Evolutionary conservation across 139 green algal species (phyloP), one percentile per base, ranked within the genome.

Genomic region (Zygnema circumcarinatum): DNA sequence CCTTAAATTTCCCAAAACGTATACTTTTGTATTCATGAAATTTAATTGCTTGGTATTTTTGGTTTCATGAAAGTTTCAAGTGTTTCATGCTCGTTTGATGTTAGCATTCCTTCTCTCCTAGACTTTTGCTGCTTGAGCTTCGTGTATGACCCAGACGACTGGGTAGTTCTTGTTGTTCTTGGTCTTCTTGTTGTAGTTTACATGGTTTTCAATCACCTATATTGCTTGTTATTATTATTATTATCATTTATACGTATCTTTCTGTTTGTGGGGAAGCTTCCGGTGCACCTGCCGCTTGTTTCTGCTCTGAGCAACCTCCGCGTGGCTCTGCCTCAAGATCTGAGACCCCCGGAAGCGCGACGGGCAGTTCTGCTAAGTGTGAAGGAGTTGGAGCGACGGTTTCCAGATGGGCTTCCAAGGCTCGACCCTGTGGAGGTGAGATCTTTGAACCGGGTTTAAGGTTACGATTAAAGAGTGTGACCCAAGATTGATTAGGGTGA

Each of bases 311-410:
- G 90, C 69, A 90, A 89, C 1, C 90, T 98, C 67, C 89, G 95
- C 47, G 90, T 99, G 33, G 76, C 31, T n/a, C 84, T 99, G 33
- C 96, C 96, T 1, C 42, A 76, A 2, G 95, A 99, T 83, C 90
- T 99, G 79, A 79, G 93, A 25, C 80, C 93, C 0, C 25, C 86
- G 7, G 93, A 88, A 29, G 90, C 69, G n/a, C 84, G 84, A 11
- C 38, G 47, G 21, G 35, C 11, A n/a, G 88, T 92, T 52, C 84
- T 84, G 67, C 40, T 84, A 7, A 31, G 62, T 22, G 33, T 90
- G 3, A 38, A n/a, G 94, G 1, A 91, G 42, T 62, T 95, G 92
- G 39, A 89, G 79, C 38, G 87, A 78, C 29, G 75, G 22, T 93
- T 88, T 68, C 88, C 82, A 16, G 86, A 92, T n/a, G 91, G 88